Base-by-base conservation (phyloP, 2,329 filamentous ascomycete species). In the Talaromyces islandicus region DNA sequence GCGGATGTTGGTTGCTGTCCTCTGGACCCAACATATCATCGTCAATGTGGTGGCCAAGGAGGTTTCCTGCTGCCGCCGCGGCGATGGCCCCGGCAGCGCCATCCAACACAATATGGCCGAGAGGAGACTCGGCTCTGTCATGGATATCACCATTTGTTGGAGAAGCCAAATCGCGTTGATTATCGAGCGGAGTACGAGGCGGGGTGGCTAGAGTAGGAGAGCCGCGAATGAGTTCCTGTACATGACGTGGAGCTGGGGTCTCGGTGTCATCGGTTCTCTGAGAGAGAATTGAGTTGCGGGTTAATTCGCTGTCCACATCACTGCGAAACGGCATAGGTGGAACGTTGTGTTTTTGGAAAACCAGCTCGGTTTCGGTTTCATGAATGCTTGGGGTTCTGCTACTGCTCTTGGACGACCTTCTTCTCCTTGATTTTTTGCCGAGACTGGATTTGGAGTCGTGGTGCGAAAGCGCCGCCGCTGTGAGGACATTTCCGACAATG, bases 291-390 rank as follows among this genome's bases (percentile, higher is more conserved):
- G 93, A 97, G 17, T 89, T 89, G 66, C 93, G 84, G 0, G 93
- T 97, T 59, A 97, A 75, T 56, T 97, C 92, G 0, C 93, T 96
- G 48, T 89, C 85, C 60, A 96, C 85, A 59, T 91, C 90, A 74
- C 92, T 96, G 74, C 89, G 88, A 63, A 96, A 82, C 2, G 93
- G 93, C 88, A 97, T 91, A 6, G 90, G 90, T 7, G 92, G 88
- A 14, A 90, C 84, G 54, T 86, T 79, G 56, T 85, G 81, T 64
- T 73, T 79, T 61, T 83, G 69, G 65, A 80, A 80, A 19, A 77
- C 71, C 41, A 83, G 77, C 58, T 85, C 83, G 2, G 78, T 85
- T 61, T 86, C 84, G 2, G 78, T 84, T 61, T 85, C 84, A 29
- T 83, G 73, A 58, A 83, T 70, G 67, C 81, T 83, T 5, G 73